Evolutionary conservation across 2,329 filamentous ascomycete species (phyloP).

Genomic region (Ophiostoma sp.): DNA sequence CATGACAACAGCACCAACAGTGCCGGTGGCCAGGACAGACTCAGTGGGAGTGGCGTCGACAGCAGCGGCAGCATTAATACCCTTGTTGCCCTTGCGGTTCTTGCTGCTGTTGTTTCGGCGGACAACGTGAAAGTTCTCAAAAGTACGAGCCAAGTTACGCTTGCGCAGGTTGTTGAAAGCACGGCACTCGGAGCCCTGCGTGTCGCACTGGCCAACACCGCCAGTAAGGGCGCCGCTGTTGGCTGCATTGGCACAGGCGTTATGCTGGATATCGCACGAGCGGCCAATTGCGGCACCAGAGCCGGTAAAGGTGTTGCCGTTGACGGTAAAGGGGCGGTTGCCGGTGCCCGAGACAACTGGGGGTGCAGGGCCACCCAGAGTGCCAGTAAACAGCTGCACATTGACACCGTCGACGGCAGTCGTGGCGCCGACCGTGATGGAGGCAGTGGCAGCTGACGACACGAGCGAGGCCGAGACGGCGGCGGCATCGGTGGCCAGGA

Average conservation of each 20-base stretch:
- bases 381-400: slow-evolving; percentile 14
- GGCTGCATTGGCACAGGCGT: slow-evolving; percentile 12
- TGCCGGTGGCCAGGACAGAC: neutral
- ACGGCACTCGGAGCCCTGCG: slow-evolving; percentile 8
- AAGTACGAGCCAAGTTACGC: neutral
- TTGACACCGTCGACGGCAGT: neutral
- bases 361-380: slow-evolving; percentile 4
- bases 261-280: slow-evolving; percentile 15
- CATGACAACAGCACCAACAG: neutral
- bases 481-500: neutral
- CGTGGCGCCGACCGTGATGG: neutral
- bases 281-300: slow-evolving; percentile 1
- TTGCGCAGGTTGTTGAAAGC: slow-evolving; percentile 13
- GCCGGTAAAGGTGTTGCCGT: slow-evolving; percentile 11
- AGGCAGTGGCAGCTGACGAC: neutral
- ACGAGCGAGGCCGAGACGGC: neutral
- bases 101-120: slow-evolving; percentile 6
- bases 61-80: neutral
- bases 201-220: slow-evolving; percentile 12
- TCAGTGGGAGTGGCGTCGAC: neutral
- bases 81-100: slow-evolving; percentile 1
- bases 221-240: slow-evolving; percentile 11
- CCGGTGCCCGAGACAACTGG: slow-evolving; percentile 13
- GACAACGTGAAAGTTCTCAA: slow-evolving; percentile 1
- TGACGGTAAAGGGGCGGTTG: slow-evolving; percentile 4